Evolutionary conservation across 371 early-diverging fungal species (phyloP).

Genomic region (Sporodiniella umbellata): DNA sequence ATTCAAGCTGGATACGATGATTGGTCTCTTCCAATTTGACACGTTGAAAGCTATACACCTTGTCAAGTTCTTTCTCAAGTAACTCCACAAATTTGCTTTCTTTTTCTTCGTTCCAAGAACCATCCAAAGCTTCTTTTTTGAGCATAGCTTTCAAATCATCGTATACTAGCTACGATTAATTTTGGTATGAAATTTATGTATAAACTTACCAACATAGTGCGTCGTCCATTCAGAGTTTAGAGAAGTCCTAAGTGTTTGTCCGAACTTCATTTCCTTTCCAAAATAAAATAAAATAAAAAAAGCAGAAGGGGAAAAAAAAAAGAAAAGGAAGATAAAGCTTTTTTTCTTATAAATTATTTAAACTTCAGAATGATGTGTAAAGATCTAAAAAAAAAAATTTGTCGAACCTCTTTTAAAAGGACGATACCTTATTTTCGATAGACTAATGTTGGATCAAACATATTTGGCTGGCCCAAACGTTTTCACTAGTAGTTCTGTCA

Average conservation of each 20-base stretch:
- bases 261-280: conserved; percentile 80
- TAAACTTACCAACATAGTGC: conserved; percentile 37
- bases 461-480: no score
- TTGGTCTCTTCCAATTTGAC: conserved; percentile 90
- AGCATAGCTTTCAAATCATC: conserved; percentile 80
- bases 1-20: conserved; percentile 75
- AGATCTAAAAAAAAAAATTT: no score
- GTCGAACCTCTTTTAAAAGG: no score
- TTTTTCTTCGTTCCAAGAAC: conserved; percentile 65
- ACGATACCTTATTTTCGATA: no score
- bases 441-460: no score
- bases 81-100: conserved; percentile 87
- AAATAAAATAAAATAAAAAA: conserved; percentile 7
- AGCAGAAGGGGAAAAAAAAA: conserved; percentile 3
- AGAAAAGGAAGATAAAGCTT: neutral
- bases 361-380: no score
- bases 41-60: conserved; percentile 87
- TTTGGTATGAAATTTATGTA: neutral
- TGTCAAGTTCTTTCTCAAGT: conserved; percentile 90
- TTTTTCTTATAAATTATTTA: no score
- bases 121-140: conserved; percentile 50
- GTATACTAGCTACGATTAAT: conserved; percentile 52
- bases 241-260: conserved; percentile 72
- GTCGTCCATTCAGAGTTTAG: conserved; percentile 82
- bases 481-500: no score